Evolutionary conservation across 495 filamentous ascomycete species (phyloP).

Genomic region (Talaromyces borbonicus): DNA sequence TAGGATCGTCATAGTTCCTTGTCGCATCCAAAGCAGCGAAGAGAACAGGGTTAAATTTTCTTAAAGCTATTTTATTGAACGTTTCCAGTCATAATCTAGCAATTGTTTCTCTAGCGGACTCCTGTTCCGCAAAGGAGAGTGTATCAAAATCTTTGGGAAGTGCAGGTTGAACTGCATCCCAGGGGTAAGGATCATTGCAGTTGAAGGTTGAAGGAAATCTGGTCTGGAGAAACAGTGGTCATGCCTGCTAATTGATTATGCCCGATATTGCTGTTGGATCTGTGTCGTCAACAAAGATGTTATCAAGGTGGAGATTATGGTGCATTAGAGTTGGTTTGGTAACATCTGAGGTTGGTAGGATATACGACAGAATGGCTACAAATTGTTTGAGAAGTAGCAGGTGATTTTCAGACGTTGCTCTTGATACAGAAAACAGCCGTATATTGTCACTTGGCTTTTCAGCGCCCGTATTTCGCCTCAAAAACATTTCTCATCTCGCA

Average conservation of each 20-base stretch:
- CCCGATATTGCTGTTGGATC: conserved; percentile 16
- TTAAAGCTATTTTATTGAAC: conserved; percentile 15
- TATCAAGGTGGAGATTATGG: conserved; percentile 15
- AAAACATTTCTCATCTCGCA: too few relatives aligned
- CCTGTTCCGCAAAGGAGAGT: too few relatives aligned
- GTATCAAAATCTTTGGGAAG: conserved; percentile 11
- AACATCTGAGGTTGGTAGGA: conserved; percentile 11
- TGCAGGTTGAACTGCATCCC: too few relatives aligned
- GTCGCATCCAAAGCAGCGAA: conserved; percentile 12
- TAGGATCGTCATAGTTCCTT: conserved; percentile 14
- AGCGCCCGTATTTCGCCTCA: too few relatives aligned
- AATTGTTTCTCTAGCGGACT: conserved; percentile 6
- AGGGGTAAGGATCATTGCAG: too few relatives aligned
- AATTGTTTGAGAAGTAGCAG: conserved; percentile 11
- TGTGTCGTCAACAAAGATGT: conserved; percentile 13
- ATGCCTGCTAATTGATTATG: conserved; percentile 17
- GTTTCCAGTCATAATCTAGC: conserved; percentile 12
- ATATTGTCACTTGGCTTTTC: too few relatives aligned
- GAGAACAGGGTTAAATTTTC: conserved; percentile 14
- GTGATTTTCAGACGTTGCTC: conserved; percentile 2
- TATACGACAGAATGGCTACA: conserved; percentile 10
- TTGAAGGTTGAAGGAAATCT: conserved; percentile 14
- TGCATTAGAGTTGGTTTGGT: conserved; percentile 11
- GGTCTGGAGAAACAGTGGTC: conserved; percentile 13
- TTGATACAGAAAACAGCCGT: too few relatives aligned